Evolutionary conservation across 2,329 filamentous ascomycete genomes (phyloP).

Genomic region (Pyrenophora graminea): DNA sequence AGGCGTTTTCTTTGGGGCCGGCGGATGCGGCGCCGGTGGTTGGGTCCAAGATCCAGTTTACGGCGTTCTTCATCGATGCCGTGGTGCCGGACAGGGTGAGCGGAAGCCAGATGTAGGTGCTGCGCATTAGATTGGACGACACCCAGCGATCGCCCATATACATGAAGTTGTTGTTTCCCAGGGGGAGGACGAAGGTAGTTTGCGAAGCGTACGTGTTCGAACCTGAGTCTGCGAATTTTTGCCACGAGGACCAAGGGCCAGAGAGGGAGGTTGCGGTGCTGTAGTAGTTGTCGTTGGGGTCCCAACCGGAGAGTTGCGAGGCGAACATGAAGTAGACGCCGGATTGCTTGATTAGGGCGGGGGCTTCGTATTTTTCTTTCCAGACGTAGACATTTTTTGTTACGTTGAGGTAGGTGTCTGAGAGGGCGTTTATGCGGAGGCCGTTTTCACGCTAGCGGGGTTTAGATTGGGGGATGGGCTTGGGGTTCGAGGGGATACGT

Average conservation of each 20-base stretch:
- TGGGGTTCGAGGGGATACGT: slow-evolving; percentile 25
- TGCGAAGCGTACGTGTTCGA: slow-evolving; percentile 65
- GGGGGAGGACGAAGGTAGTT: slow-evolving; percentile 61
- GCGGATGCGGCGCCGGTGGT: slow-evolving; percentile 51
- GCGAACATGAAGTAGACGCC: slow-evolving; percentile 69
- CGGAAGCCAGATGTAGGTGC: slow-evolving; percentile 69
- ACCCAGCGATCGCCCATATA: slow-evolving; percentile 73
- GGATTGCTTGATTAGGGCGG: slow-evolving; percentile 64
- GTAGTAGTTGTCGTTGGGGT: slow-evolving; percentile 68
- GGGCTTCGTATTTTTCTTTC: slow-evolving; percentile 62
- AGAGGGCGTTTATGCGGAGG: slow-evolving; percentile 61
- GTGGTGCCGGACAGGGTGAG: slow-evolving; percentile 58
- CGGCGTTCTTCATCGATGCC: slow-evolving; percentile 56
- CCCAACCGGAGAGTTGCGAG: slow-evolving; percentile 55
- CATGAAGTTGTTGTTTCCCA: slow-evolving; percentile 52
- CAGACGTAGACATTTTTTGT: slow-evolving; percentile 56
- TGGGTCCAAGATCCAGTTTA: slow-evolving; percentile 60
- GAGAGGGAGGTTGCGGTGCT: slow-evolving; percentile 61
- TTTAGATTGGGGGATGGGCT: background rate
- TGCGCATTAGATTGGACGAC: slow-evolving; percentile 61
- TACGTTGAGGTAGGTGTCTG: slow-evolving; percentile 61
- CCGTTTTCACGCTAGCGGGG: slow-evolving; percentile 57
- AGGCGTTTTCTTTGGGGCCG: slow-evolving; percentile 52
- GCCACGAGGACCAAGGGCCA: slow-evolving; percentile 66
- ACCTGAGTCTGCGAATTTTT: slow-evolving; percentile 61